A percentile compares a stretch with the other conserved stretches of the same genome.
Evolutionary conservation across 2,329 filamentous ascomycete genomes (phyloP).

Genomic region (Sporothrix pseudoabietina): DNA sequence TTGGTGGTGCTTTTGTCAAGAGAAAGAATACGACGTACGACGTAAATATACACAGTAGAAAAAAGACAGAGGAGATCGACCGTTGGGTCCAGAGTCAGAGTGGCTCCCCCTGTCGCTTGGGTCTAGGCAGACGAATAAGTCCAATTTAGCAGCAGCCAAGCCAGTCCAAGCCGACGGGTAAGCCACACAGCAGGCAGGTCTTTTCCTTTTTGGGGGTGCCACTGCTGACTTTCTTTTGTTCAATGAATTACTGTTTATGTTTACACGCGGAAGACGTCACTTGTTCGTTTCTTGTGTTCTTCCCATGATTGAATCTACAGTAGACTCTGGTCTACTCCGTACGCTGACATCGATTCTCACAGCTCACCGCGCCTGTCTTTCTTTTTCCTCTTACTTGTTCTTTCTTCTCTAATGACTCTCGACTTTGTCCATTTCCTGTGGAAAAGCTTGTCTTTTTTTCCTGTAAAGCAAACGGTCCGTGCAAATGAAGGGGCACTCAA

Average conservation of each 20-base stretch:
- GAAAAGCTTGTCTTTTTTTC: not conserved
- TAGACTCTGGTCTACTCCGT: not conserved
- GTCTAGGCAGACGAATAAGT: conserved; percentile 17
- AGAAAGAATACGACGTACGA: too few species aligned
- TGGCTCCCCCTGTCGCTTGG: not conserved
- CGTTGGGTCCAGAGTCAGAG: not conserved
- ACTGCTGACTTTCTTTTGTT: too few species aligned
- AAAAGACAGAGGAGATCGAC: not conserved
- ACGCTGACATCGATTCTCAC: not conserved
- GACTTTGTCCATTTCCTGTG: not conserved
- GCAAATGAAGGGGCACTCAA: not conserved
- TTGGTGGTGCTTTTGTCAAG: not conserved
- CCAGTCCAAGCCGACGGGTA: too few species aligned
- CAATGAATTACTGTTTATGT: too few species aligned
- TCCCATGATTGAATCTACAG: not conserved
- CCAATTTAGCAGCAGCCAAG: conserved; percentile 2
- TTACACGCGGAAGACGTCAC: not conserved
- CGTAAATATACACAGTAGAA: too few species aligned
- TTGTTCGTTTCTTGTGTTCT: too few species aligned
- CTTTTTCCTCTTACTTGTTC: too few species aligned
- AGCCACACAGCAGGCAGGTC: not conserved
- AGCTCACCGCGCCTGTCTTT: too few species aligned
- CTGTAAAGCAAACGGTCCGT: not conserved
- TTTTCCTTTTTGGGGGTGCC: not conserved
- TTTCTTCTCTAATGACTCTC: too few species aligned